Evolutionary conservation across 2,329 filamentous ascomycete genomes (phyloP), one percentile per base, ranked within the genome.

Genomic region (Alternaria infectoria): DNA sequence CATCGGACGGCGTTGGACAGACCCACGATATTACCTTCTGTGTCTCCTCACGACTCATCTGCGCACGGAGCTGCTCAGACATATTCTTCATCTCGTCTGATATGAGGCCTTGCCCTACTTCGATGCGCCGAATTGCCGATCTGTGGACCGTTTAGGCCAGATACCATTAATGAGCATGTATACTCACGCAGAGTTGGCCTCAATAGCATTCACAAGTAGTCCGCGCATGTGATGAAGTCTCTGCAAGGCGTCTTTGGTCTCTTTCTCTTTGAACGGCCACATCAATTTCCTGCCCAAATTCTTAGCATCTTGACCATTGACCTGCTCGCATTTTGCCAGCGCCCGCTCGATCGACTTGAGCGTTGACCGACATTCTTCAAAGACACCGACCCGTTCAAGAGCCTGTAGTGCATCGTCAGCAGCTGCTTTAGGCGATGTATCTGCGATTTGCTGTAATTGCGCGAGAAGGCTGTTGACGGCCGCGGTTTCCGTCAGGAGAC

Each of bases 241-340:
- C 25, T 54, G 30, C 47, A 66, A 17, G 5, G 61, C 45, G 4
- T 61, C 61, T 54, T 66, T 66, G 21, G 61, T 66, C 45, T 66
- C 64, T n/a, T 57, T 64, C 49, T 64, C 64, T 44, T 64, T 66
- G 45, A 66, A 64, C 8, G 61, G 61, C 64, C 61, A 66, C 11
- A 64, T 26, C 30, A 66, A 6, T 12, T 54, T 50, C 12, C 54
- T 51, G 2, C 57, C 57, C 12, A 66, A 56, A 7, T 58, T 66
- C 30, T 36, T 59, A 9, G 59, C 43, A 23, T 61, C 57, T 30
- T 61, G 43, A 12, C 54, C 57, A 36, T 64, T 57, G 6, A 57
- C 49, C 43, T 66, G 51, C 49, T 64, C 57, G 40, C 64, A 64
- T 13, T 19, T 57, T 4, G 19, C 40, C 23, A 62, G 54, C 25